Conservation (phyloP, 1,284 basidiomycete species). For the Filobasidium uniguttulatum region DNA sequence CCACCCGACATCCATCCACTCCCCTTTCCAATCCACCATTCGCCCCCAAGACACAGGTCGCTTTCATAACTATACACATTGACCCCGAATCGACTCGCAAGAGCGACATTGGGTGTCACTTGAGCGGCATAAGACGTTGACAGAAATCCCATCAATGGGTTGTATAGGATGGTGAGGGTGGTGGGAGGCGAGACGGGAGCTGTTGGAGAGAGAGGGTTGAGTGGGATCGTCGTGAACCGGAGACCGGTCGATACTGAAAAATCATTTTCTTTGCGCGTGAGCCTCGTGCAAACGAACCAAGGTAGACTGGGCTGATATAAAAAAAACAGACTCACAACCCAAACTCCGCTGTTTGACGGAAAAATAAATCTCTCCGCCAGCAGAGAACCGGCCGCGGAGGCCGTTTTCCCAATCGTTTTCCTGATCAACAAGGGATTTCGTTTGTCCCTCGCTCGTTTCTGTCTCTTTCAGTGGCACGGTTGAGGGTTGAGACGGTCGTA, state of each 20-base stretch:
- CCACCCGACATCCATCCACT: slow-evolving; percentile 21
- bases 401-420: slow-evolving; percentile 82
- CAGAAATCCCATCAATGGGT: slow-evolving; percentile 91
- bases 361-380: slow-evolving; percentile 87
- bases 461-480: background rate
- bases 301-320: background rate
- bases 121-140: slow-evolving; percentile 82
- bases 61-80: slow-evolving; percentile 95
- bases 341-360: slow-evolving; percentile 85
- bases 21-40: slow-evolving; percentile 67
- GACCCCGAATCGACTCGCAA: slow-evolving; percentile 87
- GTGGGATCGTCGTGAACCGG: slow-evolving; percentile 71
- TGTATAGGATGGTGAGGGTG: slow-evolving; percentile 84
- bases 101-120: slow-evolving; percentile 68
- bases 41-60: slow-evolving; percentile 86
- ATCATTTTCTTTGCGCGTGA: no score
- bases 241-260: slow-evolving; percentile 77
- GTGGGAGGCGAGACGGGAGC: slow-evolving; percentile 60
- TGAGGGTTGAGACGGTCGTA: background rate
- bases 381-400: slow-evolving; percentile 71
- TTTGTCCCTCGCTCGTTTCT: background rate
- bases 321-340: slow-evolving; percentile 49
- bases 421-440: slow-evolving; percentile 58
- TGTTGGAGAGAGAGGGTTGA: slow-evolving; percentile 43
- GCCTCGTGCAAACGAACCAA: background rate